These are phyloP conservation scores for Alternaria ethzedia DNA, from an alignment of 2,329 filamentous ascomycete species.

Conservation along the genomic window DNA sequence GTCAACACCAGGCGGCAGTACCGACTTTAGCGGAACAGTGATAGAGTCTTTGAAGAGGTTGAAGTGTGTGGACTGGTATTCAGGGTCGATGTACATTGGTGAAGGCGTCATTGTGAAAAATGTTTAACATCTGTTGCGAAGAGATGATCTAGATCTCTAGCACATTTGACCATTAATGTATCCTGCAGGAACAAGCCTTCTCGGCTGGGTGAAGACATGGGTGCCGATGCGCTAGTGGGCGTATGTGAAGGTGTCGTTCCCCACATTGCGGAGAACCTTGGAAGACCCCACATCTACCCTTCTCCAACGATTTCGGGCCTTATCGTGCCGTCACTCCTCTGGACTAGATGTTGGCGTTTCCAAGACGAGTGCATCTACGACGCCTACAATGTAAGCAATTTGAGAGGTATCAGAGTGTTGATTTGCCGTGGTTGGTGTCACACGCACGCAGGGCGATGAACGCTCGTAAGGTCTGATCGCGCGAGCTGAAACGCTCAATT, in stretches of 20 bases:
- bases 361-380: neutral
- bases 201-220: neutral
- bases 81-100: constrained; percentile 45
- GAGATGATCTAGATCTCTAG: too few species aligned
- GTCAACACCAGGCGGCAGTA: constrained; percentile 52
- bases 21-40: constrained; percentile 43
- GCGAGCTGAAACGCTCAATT: too few species aligned
- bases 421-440: too few species aligned
- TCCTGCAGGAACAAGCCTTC: neutral
- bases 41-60: constrained; percentile 52
- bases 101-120: constrained; percentile 21
- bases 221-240: neutral
- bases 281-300: constrained; percentile 19
- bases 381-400: neutral
- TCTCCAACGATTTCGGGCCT: constrained; percentile 5
- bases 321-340: neutral
- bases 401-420: too few species aligned
- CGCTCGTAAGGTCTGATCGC: too few species aligned
- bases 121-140: too few species aligned
- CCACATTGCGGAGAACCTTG: constrained; percentile 20
- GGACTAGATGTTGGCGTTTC: neutral
- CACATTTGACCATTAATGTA: neutral
- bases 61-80: constrained; percentile 53
- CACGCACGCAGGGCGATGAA: too few species aligned
- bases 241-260: constrained; percentile 6